Evolutionary conservation across 345 rosid genomes (phyloP).

Genomic region (Aegle marmelos): DNA sequence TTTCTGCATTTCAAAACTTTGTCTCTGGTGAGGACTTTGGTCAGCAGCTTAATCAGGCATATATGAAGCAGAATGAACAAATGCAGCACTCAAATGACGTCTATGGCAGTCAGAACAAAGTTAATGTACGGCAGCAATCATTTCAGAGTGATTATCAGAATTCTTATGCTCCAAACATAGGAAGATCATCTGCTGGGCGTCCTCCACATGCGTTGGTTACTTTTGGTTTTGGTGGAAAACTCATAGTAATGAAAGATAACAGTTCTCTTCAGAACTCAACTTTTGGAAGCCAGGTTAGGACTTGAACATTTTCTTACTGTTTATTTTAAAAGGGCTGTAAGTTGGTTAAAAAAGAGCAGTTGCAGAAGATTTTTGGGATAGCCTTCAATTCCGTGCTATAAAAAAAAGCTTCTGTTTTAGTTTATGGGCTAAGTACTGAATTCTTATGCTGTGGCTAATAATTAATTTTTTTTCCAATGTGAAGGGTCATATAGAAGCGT

Average conservation of each 20-base stretch:
- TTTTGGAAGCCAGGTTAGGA: conserved; percentile 76
- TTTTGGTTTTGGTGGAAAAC: conserved; percentile 97
- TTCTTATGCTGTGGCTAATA: conserved; percentile 20
- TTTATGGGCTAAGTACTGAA: not conserved
- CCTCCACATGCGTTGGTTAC: conserved; percentile 88
- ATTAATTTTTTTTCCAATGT: conserved; percentile 20
- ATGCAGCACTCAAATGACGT: conserved; percentile 46
- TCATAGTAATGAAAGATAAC: conserved; percentile 68
- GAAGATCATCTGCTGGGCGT: conserved; percentile 90
- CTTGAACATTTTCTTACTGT: conserved; percentile 3
- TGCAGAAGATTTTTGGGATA: not conserved
- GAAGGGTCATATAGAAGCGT: conserved; percentile 58
- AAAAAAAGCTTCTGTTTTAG: not conserved
- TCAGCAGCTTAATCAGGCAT: conserved; percentile 49
- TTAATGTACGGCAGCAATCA: conserved; percentile 41
- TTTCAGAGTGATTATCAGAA: conserved; percentile 56
- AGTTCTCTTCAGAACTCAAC: conserved; percentile 45
- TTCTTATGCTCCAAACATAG: conserved; percentile 47
- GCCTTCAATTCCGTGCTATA: not conserved
- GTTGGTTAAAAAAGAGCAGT: not conserved
- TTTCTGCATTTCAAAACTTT: conserved; percentile 43
- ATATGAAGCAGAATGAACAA: conserved; percentile 47
- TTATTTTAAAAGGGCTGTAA: conserved; percentile 7
- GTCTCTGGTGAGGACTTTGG: conserved; percentile 33
- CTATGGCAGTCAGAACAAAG: conserved; percentile 45